These are phyloP conservation scores for Boehmeria nivea DNA, from an alignment of 306 rosid species.

Conservation along the genomic window DNA sequence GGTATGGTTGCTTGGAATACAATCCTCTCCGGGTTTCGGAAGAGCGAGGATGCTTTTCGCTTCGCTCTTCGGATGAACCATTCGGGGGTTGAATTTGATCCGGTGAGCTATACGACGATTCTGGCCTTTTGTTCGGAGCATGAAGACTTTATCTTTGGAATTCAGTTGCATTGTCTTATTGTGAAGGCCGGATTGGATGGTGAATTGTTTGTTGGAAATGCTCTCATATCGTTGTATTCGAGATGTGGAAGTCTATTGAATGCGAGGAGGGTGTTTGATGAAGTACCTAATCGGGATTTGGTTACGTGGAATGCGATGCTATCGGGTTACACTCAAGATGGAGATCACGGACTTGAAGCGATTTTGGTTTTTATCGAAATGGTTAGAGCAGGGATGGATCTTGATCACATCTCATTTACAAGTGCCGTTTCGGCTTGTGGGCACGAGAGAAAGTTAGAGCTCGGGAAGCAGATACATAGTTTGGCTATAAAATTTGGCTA, in stretches of 20 bases:
- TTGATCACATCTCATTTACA: conserved; percentile 71
- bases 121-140: conserved; percentile 54
- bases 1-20: conserved; percentile 87
- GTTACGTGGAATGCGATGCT: conserved; percentile 79
- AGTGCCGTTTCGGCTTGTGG: conserved; percentile 80
- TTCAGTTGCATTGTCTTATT: conserved; percentile 57
- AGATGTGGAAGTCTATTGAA: conserved; percentile 49
- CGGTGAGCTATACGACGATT: conserved; percentile 53
- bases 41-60: conserved; percentile 48
- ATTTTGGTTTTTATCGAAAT: conserved; percentile 43
- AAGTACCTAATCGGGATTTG: conserved; percentile 52
- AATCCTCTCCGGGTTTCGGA: conserved; percentile 62
- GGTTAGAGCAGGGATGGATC: conserved; percentile 55
- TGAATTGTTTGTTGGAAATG: conserved; percentile 75
- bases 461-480: conserved; percentile 69
- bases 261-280: conserved; percentile 60
- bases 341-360: conserved; percentile 59
- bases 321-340: conserved; percentile 71
- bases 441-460: conserved; percentile 44
- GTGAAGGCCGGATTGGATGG: conserved; percentile 46
- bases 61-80: conserved; percentile 54
- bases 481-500: conserved; percentile 55
- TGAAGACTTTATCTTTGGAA: conserved; percentile 52
- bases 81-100: conserved; percentile 54
- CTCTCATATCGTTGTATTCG: conserved; percentile 63